phyloP scores from a whole-genome alignment of 2,329 filamentous ascomycete species.

The Stemphylium lycopersici region DNA sequence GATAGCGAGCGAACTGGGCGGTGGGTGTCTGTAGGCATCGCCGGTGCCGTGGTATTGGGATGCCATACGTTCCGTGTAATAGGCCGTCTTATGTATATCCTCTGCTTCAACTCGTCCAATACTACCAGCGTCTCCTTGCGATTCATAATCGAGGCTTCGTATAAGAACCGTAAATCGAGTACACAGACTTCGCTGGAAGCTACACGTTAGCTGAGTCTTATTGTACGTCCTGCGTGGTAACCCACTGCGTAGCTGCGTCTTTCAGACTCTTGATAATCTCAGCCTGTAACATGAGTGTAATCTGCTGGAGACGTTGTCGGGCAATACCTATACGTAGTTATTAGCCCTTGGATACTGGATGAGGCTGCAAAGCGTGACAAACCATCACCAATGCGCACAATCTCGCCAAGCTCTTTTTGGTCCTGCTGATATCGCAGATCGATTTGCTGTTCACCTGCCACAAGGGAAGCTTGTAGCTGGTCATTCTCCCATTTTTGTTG shows the following conservation, averaged over 20 bases:
- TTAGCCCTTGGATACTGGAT: neutral
- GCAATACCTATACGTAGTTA: constrained; percentile 37
- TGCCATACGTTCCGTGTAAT: constrained; percentile 15
- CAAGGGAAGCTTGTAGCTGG: constrained; percentile 48
- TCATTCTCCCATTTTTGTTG: constrained; percentile 45
- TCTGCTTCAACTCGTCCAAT: constrained; percentile 48
- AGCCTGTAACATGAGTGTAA: constrained; percentile 49
- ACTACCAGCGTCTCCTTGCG: constrained; percentile 41
- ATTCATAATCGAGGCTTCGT: constrained; percentile 47
- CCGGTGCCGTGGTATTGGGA: constrained; percentile 21
- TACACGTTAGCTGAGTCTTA: neutral
- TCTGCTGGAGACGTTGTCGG: constrained; percentile 46
- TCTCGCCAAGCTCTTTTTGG: constrained; percentile 44
- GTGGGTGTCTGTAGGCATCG: constrained; percentile 20
- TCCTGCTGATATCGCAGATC: constrained; percentile 42
- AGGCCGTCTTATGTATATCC: constrained; percentile 36
- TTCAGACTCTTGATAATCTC: constrained; percentile 50
- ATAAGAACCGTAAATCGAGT: constrained; percentile 44
- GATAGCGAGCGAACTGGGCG: constrained; percentile 10
- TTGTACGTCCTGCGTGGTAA: constrained; percentile 13
- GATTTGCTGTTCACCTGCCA: constrained; percentile 46
- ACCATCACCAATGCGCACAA: constrained; percentile 49
- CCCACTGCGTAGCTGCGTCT: constrained; percentile 42
- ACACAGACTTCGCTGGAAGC: constrained; percentile 19
- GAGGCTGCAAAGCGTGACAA: constrained; percentile 26